Evolutionary conservation across 139 green algal species (phyloP), one percentile per base, ranked within the genome.

Genomic region (Picochlorum sp.): DNA sequence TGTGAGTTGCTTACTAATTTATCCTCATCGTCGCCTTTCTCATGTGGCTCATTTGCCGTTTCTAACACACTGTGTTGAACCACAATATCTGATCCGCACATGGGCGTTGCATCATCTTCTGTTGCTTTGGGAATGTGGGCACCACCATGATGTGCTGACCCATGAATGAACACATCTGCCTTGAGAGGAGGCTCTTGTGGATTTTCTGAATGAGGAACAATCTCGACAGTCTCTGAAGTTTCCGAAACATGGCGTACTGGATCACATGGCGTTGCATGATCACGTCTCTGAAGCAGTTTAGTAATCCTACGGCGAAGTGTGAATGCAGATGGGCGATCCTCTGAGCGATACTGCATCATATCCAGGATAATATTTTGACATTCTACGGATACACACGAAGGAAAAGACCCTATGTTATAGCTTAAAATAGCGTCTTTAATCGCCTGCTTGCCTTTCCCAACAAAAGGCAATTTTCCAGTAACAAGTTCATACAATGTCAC

Each of bases 401-500:
- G 77, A 34, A 83, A 57, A 20, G 61, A 44, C 11, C 69, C 60
- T 63, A 88, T 72, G 6, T 80, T 68, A 41, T 77, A 59, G n/a
- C 14, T 45, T 28, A 73, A 54, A 59, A 89, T 88, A 49, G 62
- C 63, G 3, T 31, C 26, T 59, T 84, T 86, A 49, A 89, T 77
- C 21, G 79, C 78, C 15, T 55, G 52, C 69, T 86, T 89, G 65
- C 78, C 67, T 24, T 55, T 60, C 30, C 83, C 83, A 28, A 81
- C 76, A 49, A 88, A 88, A 1, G 83, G 83, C 11, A 85, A 62
- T n/a, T 74, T 76, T 14, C 77, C 83, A 50, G 83, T 85, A 15
- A 90, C 73, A 45, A 91, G 80, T 74, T 90, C 83, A 52, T 79
- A 91, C 14, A 88, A 45, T 18, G 84, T 88, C 21, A 90, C 76